Percentiles rank a stretch among this genome's conserved stretches.
Conservation (phyloP, 1,139 yeast species). For the Kodamaea alishanica region DNA sequence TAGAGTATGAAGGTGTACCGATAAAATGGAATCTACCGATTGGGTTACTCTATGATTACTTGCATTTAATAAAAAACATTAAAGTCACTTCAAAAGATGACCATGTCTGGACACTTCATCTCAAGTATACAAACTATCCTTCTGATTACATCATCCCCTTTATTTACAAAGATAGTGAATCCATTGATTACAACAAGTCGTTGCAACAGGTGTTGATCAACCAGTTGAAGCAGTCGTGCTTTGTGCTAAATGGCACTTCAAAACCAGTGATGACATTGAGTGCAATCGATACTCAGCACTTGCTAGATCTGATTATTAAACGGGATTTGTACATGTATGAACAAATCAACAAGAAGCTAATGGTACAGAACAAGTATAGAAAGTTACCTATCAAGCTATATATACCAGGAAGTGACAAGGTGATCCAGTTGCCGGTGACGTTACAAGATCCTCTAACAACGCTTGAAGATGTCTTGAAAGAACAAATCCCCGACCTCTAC, state of each 20-base stretch:
- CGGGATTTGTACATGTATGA: conserved; percentile 28
- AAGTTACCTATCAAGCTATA: conserved; percentile 61
- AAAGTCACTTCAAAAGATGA: background rate
- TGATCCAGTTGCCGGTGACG: conserved; percentile 48
- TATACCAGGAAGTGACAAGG: conserved; percentile 42
- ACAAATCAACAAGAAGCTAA: conserved; percentile 25
- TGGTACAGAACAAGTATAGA: conserved; percentile 33
- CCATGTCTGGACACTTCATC: conserved; percentile 46
- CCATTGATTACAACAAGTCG: conserved; percentile 23
- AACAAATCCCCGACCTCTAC: conserved; percentile 9
- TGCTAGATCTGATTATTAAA: conserved; percentile 53
- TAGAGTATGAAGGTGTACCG: conserved; percentile 62
- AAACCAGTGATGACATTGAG: conserved; percentile 74
- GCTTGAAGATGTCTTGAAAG: conserved; percentile 40
- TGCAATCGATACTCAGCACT: conserved; percentile 49
- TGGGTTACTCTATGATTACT: conserved; percentile 63
- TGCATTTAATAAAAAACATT: conserved; percentile 21
- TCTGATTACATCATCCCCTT: conserved; percentile 50
- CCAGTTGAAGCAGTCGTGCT: conserved; percentile 76
- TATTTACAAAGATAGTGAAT: conserved; percentile 11
- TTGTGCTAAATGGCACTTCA: conserved; percentile 66
- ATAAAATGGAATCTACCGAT: conserved; percentile 77
- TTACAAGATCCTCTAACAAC: conserved; percentile 17
- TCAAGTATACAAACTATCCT: conserved; percentile 50
- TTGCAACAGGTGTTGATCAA: conserved; percentile 62